These are phyloP conservation scores for Fusarium proliferatum DNA, from an alignment of 2,329 filamentous ascomycete species.

Conservation along the genomic window DNA sequence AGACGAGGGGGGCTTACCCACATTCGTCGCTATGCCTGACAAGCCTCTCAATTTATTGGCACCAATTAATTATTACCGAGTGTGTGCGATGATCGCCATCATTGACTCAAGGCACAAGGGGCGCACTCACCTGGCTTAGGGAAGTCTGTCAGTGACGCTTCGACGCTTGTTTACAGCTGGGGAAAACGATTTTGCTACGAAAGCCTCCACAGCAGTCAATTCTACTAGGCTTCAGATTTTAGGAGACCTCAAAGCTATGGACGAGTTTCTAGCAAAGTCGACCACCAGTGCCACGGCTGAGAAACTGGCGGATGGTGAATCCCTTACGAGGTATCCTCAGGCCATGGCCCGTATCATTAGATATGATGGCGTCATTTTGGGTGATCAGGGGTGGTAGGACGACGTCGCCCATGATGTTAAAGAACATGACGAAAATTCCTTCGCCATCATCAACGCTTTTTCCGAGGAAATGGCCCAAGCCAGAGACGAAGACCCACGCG, in stretches of 20 bases:
- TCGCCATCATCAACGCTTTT: background rate
- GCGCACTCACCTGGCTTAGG: background rate
- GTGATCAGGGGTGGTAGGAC: background rate
- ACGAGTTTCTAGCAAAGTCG: background rate
- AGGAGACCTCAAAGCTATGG: background rate
- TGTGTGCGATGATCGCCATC: background rate
- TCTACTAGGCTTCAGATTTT: background rate
- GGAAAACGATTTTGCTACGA: background rate
- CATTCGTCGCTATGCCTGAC: background rate
- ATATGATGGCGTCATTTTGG: background rate
- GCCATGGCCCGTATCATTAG: background rate
- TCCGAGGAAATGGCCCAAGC: background rate
- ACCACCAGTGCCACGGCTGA: background rate
- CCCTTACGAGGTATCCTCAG: background rate
- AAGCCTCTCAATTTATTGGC: background rate
- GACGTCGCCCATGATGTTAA: fast-evolving
- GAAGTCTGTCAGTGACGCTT: background rate
- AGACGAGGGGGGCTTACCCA: background rate
- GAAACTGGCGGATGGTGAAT: background rate
- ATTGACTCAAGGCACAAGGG: background rate
- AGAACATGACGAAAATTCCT: fast-evolving
- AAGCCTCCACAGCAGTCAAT: background rate
- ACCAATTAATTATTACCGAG: background rate
- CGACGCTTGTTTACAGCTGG: background rate
- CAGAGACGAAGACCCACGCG: background rate